Conservation (phyloP, 2,329 filamentous ascomycete species). For the Claviceps sp. region DNA sequence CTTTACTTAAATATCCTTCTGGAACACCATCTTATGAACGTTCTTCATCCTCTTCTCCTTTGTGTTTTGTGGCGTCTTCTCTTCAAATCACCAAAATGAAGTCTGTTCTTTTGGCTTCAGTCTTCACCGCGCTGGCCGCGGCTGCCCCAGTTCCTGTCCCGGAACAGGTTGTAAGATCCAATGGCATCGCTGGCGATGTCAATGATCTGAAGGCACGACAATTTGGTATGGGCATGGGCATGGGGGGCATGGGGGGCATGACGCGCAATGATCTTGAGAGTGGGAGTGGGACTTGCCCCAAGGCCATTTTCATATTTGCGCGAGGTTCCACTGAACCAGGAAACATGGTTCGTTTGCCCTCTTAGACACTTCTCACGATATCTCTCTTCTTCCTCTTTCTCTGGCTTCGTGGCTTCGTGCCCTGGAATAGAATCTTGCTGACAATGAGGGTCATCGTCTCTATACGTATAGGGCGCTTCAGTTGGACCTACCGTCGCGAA, state of each 20-base stretch:
- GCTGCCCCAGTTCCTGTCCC: neutral
- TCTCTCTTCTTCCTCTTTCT: neutral
- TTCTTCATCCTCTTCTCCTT: neutral
- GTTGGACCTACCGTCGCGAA: slow-evolving; percentile 16
- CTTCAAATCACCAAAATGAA: neutral
- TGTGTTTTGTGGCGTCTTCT: neutral
- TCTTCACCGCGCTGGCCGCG: slow-evolving; percentile 8
- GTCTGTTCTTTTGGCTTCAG: slow-evolving; percentile 7
- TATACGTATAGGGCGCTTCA: neutral
- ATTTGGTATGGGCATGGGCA: neutral
- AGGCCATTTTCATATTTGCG: slow-evolving; percentile 26
- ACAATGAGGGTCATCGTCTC: neutral
- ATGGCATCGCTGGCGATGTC: neutral
- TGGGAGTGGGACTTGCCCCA: slow-evolving; percentile 19
- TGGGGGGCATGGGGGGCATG: no score
- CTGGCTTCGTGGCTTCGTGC: neutral
- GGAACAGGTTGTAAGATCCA: neutral
- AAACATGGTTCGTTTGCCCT: slow-evolving; percentile 23
- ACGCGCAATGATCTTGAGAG: slow-evolving; percentile 16
- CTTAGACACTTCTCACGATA: neutral
- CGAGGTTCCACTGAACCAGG: slow-evolving; percentile 25
- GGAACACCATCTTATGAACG: neutral
- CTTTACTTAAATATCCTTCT: neutral
- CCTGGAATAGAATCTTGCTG: no score
- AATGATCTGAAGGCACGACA: neutral